phyloP scores from a whole-genome alignment of 2,329 filamentous ascomycete genomes.

The Colletotrichum sp. region DNA sequence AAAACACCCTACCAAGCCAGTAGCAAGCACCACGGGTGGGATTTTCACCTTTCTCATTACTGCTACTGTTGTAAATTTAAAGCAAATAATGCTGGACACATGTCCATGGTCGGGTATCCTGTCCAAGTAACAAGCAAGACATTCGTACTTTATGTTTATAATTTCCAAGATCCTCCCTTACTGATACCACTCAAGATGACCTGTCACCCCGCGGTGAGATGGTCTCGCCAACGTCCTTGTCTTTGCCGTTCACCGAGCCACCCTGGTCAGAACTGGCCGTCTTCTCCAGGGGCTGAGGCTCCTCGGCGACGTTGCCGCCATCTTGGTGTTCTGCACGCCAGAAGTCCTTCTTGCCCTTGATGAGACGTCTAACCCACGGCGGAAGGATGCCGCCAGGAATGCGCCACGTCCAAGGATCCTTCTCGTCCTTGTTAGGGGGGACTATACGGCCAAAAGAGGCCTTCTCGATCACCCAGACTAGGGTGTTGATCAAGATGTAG shows the following conservation, averaged over 20 bases:
- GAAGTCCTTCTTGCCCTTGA: constrained; percentile 74
- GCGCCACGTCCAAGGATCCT: constrained; percentile 82
- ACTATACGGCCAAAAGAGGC: constrained; percentile 71
- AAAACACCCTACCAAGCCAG: neutral
- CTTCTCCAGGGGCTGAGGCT: constrained; percentile 24
- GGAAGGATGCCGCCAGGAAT: constrained; percentile 78
- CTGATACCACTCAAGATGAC: neutral
- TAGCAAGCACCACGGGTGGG: neutral
- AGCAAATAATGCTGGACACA: neutral
- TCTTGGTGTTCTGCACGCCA: constrained; percentile 56
- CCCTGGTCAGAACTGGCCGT: constrained; percentile 20
- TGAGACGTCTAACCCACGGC: constrained; percentile 71
- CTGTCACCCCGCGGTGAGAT: constrained; percentile 5
- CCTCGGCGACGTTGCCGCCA: constrained; percentile 18
- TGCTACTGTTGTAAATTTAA: neutral
- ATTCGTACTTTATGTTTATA: neutral
- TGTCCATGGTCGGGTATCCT: neutral
- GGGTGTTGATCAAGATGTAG: constrained; percentile 77
- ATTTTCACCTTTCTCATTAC: neutral
- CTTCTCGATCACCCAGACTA: constrained; percentile 72
- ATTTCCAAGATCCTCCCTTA: neutral
- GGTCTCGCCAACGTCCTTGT: constrained; percentile 18
- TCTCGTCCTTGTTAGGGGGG: constrained; percentile 76
- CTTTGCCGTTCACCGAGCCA: constrained; percentile 11
- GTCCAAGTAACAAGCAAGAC: neutral